A percentile compares a stretch with the other conserved stretches of the same genome.
Evolutionary conservation across 2,329 filamentous ascomycete species (phyloP).

Genomic region (Lithohypha guttulata): DNA sequence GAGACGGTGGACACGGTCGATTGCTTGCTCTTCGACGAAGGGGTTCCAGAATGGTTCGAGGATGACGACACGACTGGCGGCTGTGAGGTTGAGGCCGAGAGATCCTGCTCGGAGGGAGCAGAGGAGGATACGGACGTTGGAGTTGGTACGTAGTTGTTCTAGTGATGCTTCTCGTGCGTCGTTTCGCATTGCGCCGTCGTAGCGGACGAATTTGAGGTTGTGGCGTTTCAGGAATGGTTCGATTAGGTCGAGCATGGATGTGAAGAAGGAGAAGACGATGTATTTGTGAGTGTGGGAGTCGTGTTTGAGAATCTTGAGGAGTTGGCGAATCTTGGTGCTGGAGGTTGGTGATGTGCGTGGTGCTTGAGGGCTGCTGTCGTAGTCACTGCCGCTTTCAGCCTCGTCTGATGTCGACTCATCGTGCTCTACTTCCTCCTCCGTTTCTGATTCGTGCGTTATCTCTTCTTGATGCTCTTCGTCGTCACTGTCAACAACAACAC

Average conservation of each 20-base stretch:
- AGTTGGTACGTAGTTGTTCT: constrained; percentile 62
- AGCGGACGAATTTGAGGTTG: constrained; percentile 70
- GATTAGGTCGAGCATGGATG: constrained; percentile 91
- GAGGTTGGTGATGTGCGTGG: constrained; percentile 35
- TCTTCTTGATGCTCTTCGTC: constrained; percentile 69
- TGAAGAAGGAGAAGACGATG: constrained; percentile 98
- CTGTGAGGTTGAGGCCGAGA: constrained; percentile 85
- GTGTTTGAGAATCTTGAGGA: constrained; percentile 67
- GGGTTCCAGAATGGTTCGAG: constrained; percentile 99
- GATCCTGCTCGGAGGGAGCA: constrained; percentile 93
- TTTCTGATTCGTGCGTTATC: constrained; percentile 36
- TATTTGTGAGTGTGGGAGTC: constrained; percentile 83
- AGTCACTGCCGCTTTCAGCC: constrained; percentile 32
- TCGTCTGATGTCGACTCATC: constrained; percentile 28
- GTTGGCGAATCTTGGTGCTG: constrained; percentile 85
- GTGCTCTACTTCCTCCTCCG: constrained; percentile 25
- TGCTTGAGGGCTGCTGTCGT: constrained; percentile 32
- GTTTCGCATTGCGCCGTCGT: constrained; percentile 92
- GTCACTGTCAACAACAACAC: constrained; percentile 42
- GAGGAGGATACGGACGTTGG: constrained; percentile 67
- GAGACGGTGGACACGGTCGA: constrained; percentile 95
- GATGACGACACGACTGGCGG: constrained; percentile 84
- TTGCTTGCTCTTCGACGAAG: constrained; percentile 97
- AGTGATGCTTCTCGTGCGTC: constrained; percentile 83
- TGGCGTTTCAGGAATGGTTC: constrained; percentile 76